Conservation (phyloP, 2,329 filamentous ascomycete genomes). For the Ambrosiella cleistominuta region DNA sequence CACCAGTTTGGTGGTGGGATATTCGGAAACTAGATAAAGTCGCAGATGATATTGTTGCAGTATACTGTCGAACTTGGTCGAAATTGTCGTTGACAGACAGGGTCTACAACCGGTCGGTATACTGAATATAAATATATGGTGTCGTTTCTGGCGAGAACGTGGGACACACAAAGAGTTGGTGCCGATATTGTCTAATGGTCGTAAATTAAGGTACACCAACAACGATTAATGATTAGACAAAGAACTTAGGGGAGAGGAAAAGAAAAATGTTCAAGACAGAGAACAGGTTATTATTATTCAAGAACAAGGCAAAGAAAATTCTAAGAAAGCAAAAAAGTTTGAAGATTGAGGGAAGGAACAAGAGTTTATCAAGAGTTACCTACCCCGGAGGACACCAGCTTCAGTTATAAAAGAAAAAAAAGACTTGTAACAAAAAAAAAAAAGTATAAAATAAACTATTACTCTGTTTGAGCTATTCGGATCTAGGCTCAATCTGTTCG, state of each 20-base stretch:
- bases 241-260: not conserved
- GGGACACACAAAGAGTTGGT: not conserved
- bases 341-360: not conserved
- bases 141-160: not conserved
- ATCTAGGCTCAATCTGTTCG: not conserved
- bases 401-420: not conserved
- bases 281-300: not conserved
- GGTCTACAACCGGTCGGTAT: not conserved
- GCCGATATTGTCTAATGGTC: not conserved
- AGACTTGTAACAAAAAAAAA: not conserved
- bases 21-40: not conserved
- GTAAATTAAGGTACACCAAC: too few relatives aligned
- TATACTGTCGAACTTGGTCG: not conserved
- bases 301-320: not conserved
- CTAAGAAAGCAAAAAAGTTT: not conserved
- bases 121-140: not conserved
- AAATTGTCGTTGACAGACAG: not conserved
- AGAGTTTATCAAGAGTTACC: not conserved
- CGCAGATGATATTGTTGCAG: not conserved
- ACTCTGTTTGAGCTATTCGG: not conserved
- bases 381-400: not conserved
- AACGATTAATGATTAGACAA: not conserved
- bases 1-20: not conserved
- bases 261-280: not conserved
- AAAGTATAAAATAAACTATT: slow-evolving; percentile 1